phyloP scores from a whole-genome alignment of 2,329 filamentous ascomycete genomes.

The Thielaviopsis euricoi region DNA sequence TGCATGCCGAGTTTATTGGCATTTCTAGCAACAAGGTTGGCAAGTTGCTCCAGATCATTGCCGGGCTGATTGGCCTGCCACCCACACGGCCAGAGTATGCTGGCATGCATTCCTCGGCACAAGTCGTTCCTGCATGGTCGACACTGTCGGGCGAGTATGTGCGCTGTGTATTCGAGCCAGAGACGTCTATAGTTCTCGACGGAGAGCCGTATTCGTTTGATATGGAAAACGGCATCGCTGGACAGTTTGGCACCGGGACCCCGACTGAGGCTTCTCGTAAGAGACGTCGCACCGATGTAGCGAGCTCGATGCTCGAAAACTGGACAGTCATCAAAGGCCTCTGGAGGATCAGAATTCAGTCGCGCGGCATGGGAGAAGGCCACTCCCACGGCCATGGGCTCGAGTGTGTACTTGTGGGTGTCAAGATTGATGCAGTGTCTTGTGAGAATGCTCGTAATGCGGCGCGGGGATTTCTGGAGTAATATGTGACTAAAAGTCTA shows the following conservation, averaged over 20 bases:
- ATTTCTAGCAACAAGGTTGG: constrained; percentile 53
- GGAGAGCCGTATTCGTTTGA: constrained; percentile 29
- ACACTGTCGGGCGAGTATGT: constrained; percentile 55
- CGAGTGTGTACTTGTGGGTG: constrained; percentile 58
- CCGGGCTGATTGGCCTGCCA: constrained; percentile 59
- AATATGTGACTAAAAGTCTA: constrained; percentile 11
- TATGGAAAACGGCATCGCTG: constrained; percentile 12
- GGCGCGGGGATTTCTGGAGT: constrained; percentile 37
- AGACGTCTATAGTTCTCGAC: constrained; percentile 43
- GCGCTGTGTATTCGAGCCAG: constrained; percentile 42
- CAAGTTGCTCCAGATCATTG: constrained; percentile 64
- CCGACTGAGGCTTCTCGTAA: constrained; percentile 13
- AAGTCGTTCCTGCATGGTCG: not conserved
- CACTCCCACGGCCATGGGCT: constrained; percentile 29
- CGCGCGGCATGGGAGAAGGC: not conserved
- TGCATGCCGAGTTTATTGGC: constrained; percentile 58
- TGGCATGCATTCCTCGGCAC: not conserved
- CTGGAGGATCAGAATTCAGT: constrained; percentile 54
- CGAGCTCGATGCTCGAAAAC: constrained; percentile 17
- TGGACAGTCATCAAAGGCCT: constrained; percentile 55
- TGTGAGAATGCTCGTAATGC: constrained; percentile 51
- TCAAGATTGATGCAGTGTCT: constrained; percentile 59
- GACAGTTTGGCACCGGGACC: constrained; percentile 16
- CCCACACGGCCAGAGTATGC: constrained; percentile 10
- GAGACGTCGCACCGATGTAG: constrained; percentile 7